Evolutionary conservation across 2,329 filamentous ascomycete species (phyloP).

Genomic region (Pseudogymnoascus sp.): DNA sequence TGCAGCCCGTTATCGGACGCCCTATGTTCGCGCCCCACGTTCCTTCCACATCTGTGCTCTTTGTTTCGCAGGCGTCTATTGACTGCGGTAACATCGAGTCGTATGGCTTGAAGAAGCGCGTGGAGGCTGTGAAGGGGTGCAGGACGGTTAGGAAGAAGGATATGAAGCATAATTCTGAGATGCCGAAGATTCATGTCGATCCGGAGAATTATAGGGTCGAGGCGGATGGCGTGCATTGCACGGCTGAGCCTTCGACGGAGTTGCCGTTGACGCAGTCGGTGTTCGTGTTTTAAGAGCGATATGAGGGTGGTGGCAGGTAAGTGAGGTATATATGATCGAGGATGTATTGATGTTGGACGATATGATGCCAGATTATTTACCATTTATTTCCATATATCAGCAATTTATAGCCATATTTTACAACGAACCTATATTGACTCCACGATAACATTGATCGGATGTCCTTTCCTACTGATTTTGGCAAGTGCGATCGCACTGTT

Average conservation of each 20-base stretch:
- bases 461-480: background rate
- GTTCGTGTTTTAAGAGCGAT: conserved; percentile 58
- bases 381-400: background rate
- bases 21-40: conserved; percentile 79
- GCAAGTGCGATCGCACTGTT: background rate
- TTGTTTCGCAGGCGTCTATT: conserved; percentile 70
- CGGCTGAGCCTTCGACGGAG: conserved; percentile 61
- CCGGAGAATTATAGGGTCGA: conserved; percentile 84
- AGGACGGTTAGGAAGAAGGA: conserved; percentile 70
- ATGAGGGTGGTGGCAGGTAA: background rate
- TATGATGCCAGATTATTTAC: background rate
- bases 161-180: conserved; percentile 82
- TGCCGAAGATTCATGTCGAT: conserved; percentile 85
- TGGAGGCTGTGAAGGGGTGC: conserved; percentile 74
- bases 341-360: background rate
- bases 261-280: conserved; percentile 72
- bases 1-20: conserved; percentile 75
- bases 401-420: background rate
- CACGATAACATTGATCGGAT: background rate
- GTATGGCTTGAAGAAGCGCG: conserved; percentile 70
- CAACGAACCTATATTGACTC: background rate
- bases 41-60: conserved; percentile 67
- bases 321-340: background rate
- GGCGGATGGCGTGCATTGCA: conserved; percentile 70
- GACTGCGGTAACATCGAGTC: conserved; percentile 56